These are phyloP conservation scores for Linnemannia hyalina DNA, from an alignment of 192 early-diverging fungal genomes.

Conservation along the genomic window DNA sequence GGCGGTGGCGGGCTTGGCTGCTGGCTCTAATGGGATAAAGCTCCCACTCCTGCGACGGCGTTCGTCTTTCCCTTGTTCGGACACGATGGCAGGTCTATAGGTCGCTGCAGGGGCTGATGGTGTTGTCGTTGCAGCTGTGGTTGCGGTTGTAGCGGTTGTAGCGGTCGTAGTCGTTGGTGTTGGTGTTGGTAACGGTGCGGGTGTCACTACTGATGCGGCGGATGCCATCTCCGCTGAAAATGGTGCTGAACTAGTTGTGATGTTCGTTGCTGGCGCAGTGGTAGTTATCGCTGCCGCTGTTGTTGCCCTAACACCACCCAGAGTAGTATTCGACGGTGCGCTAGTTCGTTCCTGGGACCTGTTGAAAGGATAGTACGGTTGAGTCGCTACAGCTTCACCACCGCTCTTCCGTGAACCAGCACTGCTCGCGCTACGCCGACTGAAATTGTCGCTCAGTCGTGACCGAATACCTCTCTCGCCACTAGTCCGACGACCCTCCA, in stretches of 20 bases:
- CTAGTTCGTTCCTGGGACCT: conserved; percentile 16
- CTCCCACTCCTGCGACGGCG: conserved; percentile 37
- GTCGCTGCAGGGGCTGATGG: neutral
- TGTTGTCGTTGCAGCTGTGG: neutral
- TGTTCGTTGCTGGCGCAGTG: neutral
- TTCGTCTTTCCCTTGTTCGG: neutral
- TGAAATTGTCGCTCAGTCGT: conserved; percentile 7
- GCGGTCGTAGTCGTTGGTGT: neutral
- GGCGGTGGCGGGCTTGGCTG: neutral
- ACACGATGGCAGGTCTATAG: neutral
- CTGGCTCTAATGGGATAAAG: conserved; percentile 22
- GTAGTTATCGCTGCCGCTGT: neutral
- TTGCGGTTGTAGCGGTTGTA: neutral
- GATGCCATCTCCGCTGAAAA: neutral
- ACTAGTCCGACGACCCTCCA: conserved; percentile 17
- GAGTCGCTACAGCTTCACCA: neutral
- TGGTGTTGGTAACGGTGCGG: neutral
- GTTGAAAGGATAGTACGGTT: conserved; percentile 22
- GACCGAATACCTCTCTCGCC: conserved; percentile 7
- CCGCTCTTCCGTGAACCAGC: neutral
- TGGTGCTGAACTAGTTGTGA: neutral
- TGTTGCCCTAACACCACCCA: neutral
- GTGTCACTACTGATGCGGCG: neutral
- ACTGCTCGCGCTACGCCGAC: neutral
- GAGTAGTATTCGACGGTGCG: neutral